These are phyloP conservation scores for Volvox reticuliferus DNA, from an alignment of 139 green algal species.

Conservation along the genomic window DNA sequence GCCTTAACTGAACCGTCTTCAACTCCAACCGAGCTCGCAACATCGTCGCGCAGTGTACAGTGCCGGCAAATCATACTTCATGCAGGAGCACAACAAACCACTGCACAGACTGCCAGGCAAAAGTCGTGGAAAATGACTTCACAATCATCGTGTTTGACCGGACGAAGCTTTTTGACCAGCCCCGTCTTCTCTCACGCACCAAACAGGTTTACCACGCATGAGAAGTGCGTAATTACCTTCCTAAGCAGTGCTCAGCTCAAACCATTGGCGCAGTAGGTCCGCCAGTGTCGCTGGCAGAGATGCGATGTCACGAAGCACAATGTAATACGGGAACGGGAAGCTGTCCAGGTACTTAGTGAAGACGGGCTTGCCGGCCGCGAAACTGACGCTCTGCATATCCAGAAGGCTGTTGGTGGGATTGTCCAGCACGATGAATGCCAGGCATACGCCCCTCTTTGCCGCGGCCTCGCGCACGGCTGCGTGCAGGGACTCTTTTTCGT, in stretches of 20 bases:
- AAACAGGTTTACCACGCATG: too few relatives aligned
- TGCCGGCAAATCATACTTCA: too few relatives aligned
- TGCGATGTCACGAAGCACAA: conserved; percentile 92
- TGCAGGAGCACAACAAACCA: neutral
- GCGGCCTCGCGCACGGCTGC: conserved; percentile 74
- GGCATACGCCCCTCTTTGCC: conserved; percentile 80
- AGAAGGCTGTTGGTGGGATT: conserved; percentile 76
- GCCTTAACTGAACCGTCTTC: too few relatives aligned
- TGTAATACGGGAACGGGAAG: conserved; percentile 99
- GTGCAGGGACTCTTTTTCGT: conserved; percentile 93
- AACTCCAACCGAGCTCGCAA: too few relatives aligned
- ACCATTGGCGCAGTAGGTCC: conserved; percentile 96
- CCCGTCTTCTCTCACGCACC: too few relatives aligned
- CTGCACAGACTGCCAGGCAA: neutral
- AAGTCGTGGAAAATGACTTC: neutral
- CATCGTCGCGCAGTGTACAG: too few relatives aligned
- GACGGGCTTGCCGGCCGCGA: conserved; percentile 86
- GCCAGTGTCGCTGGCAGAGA: conserved; percentile 90
- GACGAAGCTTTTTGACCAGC: too few relatives aligned
- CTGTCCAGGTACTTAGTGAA: conserved; percentile 97
- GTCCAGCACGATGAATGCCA: conserved; percentile 94
- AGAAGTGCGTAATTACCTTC: neutral
- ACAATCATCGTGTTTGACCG: neutral
- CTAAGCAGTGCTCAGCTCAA: conserved; percentile 77
- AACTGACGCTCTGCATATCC: conserved; percentile 94